These are phyloP conservation scores for Ceratobasidium sp. DNA, from an alignment of 1,284 basidiomycete species.

Conservation along the genomic window DNA sequence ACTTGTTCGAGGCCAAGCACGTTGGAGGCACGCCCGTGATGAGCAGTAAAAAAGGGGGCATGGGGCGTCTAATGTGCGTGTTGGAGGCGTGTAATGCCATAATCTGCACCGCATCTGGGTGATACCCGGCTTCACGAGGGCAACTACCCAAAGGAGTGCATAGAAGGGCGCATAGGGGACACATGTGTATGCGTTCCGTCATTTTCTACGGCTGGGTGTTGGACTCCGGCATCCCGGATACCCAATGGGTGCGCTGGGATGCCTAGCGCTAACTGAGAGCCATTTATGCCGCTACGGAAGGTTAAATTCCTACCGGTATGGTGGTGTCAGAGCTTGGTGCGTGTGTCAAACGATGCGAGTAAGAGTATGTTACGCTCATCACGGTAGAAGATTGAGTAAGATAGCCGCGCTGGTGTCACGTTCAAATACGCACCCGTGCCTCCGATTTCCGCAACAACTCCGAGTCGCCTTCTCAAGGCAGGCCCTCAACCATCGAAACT, in stretches of 20 bases:
- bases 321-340: not conserved
- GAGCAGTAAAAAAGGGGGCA: not conserved
- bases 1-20: not conserved
- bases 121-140: not conserved
- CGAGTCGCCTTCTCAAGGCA: not conserved
- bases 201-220: not conserved
- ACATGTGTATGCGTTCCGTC: not conserved
- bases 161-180: not conserved
- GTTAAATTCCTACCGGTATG: not conserved
- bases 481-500: not conserved
- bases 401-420: not conserved
- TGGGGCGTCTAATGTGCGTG: not conserved
- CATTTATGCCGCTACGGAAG: not conserved
- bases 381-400: not conserved
- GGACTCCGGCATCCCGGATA: too few relatives aligned
- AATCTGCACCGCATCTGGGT: not conserved
- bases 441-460: not conserved
- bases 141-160: not conserved
- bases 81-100: not conserved
- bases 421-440: slow-evolving; percentile 16
- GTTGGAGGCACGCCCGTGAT: not conserved
- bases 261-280: not conserved
- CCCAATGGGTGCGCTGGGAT: not conserved
- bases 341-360: not conserved
- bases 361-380: not conserved